Base-by-base conservation (phyloP, 345 rosid genomes). In the Durio zibethinus region DNA sequence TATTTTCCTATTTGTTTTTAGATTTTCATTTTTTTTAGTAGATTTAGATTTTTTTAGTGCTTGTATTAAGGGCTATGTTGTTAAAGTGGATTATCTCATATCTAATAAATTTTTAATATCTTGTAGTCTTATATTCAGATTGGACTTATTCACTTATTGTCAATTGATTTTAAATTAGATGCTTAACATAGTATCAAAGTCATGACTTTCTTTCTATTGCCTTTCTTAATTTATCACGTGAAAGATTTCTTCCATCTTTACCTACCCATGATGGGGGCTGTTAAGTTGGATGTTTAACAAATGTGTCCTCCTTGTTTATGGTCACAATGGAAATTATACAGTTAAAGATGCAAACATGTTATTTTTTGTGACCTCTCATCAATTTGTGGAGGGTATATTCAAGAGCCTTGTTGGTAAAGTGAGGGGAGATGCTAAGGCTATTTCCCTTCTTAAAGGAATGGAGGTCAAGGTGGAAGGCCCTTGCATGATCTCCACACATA, bases 371-470 rank as follows among this genome's bases (percentile, higher is more conserved):
- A 93, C 95, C 12, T 97, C 98, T 2, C 97, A 93, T 85, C 98
- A 93, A 80, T 93, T 96, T 81, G 84, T 96, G 90, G 92, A 92
- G 77, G 94, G 89, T 38, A 89, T 93, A 81, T 91, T 97, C 84
- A 93, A 89, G 89, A 91, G 83, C 56, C 90, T 96, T 43, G 86
- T 81, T 23, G 94, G 98, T 62, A 91, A 90, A 80, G 45, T 93
- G 78, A 83, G 80, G 66, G 84, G 80, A 78, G 90, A 84, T 53
- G 95, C 80, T 15, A 89, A 88, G 80, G 99, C 93, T 54, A 89
- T 96, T 86, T 96, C 99, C 56, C 97, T 96, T 31, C 88, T 91
- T 57, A 93, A 96, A 83, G 99, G 99, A 64, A 96, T 96, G 99
- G 95, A 96, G 82, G 91, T 96, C 70, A 96, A 88, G 85, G 89